Evolutionary conservation across 371 early-diverging fungal genomes (phyloP).

Genomic region (Syncephalastrum sp.): DNA sequence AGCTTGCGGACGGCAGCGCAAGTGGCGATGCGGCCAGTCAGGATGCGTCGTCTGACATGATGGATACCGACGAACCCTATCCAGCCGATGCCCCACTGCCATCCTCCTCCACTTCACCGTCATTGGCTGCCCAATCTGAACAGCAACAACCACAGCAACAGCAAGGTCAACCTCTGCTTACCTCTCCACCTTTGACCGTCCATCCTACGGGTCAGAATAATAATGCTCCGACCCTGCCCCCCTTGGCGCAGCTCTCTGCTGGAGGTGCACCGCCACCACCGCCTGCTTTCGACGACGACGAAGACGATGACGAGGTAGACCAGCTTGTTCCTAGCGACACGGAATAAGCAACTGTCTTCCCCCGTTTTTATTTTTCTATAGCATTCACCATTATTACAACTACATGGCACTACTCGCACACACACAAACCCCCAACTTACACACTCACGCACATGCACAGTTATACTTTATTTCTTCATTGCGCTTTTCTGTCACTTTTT

Average conservation of each 20-base stretch:
- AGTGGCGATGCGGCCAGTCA: conserved; percentile 9
- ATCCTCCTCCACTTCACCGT: neutral
- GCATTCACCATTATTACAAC: too few species aligned
- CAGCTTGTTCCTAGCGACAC: conserved; percentile 21
- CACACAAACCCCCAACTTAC: too few species aligned
- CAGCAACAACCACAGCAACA: conserved; percentile 7
- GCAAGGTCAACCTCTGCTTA: conserved; percentile 3
- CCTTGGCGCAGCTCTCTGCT: neutral
- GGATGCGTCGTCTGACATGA: neutral
- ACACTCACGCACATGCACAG: too few species aligned
- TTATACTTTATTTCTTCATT: neutral
- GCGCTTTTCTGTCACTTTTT: neutral
- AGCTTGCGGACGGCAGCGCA: conserved; percentile 1
- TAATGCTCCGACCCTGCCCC: neutral
- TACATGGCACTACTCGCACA: too few species aligned
- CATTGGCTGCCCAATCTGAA: neutral
- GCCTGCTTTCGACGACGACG: conserved; percentile 11
- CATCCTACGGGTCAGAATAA: neutral
- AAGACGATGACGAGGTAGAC: conserved; percentile 16
- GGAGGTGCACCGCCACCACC: neutral
- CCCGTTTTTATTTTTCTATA: too few species aligned
- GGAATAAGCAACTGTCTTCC: neutral
- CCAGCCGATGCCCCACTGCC: neutral
- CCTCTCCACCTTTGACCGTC: conserved; percentile 1
- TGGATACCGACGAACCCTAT: neutral